Evolutionary conservation across 2,329 filamentous ascomycete genomes (phyloP).

Genomic region (Botryotinia convoluta): DNA sequence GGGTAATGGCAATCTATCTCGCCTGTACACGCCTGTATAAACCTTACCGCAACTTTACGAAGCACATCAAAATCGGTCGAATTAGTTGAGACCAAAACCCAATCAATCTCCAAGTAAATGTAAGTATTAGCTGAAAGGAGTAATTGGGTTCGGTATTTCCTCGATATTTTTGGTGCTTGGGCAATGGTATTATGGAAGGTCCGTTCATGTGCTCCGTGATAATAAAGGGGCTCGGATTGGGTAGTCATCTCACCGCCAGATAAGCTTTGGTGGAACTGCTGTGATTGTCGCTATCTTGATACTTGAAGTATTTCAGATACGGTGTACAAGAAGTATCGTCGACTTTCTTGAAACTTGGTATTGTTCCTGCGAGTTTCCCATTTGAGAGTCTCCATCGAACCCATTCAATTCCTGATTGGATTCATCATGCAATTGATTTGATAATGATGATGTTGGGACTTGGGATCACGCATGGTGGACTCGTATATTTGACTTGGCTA

Average conservation of each 20-base stretch:
- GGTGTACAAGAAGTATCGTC: constrained; percentile 8
- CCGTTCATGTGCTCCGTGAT: constrained; percentile 15
- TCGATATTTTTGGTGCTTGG: background rate
- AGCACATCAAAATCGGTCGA: constrained; percentile 7
- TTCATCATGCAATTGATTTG: background rate
- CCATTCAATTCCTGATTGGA: constrained; percentile 8
- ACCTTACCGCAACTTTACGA: constrained; percentile 13
- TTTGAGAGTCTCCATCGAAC: background rate
- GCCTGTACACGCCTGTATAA: constrained; percentile 6
- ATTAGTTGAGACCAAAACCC: constrained; percentile 6
- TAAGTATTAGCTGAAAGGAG: constrained; percentile 9
- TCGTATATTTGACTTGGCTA: background rate
- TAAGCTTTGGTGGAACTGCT: constrained; percentile 21
- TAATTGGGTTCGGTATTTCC: background rate
- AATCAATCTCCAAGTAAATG: background rate
- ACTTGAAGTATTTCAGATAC: constrained; percentile 12
- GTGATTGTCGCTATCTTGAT: constrained; percentile 11
- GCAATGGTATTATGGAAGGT: background rate
- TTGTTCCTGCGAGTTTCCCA: background rate
- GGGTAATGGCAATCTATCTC: background rate
- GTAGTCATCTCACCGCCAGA: constrained; percentile 17
- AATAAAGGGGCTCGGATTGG: constrained; percentile 17
- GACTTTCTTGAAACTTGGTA: constrained; percentile 7
- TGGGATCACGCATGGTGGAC: background rate
- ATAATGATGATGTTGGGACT: constrained; percentile 1